phyloP scores from a whole-genome alignment of 352 stramenopile species.

The Paralagenidium karlingii region DNA sequence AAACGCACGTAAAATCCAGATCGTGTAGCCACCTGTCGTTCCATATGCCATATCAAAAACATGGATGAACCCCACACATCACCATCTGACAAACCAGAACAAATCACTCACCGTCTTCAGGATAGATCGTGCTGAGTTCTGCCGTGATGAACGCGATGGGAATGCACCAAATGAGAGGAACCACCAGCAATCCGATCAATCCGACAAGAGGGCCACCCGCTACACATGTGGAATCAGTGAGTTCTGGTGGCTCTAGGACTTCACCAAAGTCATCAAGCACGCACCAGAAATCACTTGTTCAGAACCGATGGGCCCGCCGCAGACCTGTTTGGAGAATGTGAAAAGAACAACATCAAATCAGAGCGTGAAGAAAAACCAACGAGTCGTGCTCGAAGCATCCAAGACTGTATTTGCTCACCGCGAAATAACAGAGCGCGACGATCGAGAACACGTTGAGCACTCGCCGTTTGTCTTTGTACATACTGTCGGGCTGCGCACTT shows the following conservation, averaged over 20 bases:
- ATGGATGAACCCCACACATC: not conserved
- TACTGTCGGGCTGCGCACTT: no score
- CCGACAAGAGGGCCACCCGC: constrained; percentile 48
- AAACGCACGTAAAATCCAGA: constrained; percentile 88
- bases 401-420: no score
- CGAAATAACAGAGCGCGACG: no score
- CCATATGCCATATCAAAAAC: no score
- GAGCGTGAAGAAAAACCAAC: no score
- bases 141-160: constrained; percentile 88
- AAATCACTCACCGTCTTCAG: constrained; percentile 33
- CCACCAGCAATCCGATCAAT: constrained; percentile 75
- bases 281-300: constrained; percentile 4
- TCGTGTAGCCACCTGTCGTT: constrained; percentile 58
- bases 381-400: no score
- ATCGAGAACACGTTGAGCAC: no score
- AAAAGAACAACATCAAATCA: no score
- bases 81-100: not conserved
- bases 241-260: not conserved
- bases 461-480: no score
- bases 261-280: not conserved
- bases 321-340: no score
- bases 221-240: not conserved
- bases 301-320: constrained; percentile 5
- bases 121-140: constrained; percentile 84
- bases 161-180: constrained; percentile 86